A percentile compares a stretch with the other conserved stretches of the same genome.
Evolutionary conservation across 2,329 filamentous ascomycete species (phyloP).

Genomic region (Epichloe gansuensis): DNA sequence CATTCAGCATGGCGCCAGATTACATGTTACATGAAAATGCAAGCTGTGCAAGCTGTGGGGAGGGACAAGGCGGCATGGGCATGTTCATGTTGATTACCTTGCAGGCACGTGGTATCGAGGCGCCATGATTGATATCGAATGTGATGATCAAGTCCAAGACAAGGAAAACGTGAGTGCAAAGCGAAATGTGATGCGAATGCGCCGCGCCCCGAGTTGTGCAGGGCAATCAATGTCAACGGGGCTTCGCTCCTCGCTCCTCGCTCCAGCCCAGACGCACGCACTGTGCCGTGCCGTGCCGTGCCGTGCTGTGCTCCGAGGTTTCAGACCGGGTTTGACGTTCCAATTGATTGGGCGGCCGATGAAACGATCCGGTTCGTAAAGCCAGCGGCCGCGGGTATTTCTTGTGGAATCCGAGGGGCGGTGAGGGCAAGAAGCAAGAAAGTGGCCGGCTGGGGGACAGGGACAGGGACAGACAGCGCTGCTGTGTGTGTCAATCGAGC

Average conservation of each 20-base stretch:
- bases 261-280: not conserved
- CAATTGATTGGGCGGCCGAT: not conserved
- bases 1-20: not conserved
- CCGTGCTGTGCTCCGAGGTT: not conserved
- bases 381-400: not conserved
- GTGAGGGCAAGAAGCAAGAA: not conserved
- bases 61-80: not conserved
- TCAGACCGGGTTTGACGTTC: not conserved
- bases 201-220: not conserved
- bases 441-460: not conserved
- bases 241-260: not conserved
- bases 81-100: constrained; percentile 2
- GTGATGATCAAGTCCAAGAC: not conserved
- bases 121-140: constrained; percentile 4
- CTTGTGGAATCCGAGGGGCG: not conserved
- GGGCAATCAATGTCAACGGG: not conserved
- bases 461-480: not conserved
- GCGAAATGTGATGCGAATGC: not conserved
- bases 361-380: not conserved
- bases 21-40: not conserved
- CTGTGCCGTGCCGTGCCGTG: not conserved
- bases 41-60: not conserved
- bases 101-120: constrained; percentile 8
- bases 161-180: not conserved
- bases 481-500: no score